Base-by-base conservation (phyloP, 305 asterid species). In the Fraxinus platypoda region DNA sequence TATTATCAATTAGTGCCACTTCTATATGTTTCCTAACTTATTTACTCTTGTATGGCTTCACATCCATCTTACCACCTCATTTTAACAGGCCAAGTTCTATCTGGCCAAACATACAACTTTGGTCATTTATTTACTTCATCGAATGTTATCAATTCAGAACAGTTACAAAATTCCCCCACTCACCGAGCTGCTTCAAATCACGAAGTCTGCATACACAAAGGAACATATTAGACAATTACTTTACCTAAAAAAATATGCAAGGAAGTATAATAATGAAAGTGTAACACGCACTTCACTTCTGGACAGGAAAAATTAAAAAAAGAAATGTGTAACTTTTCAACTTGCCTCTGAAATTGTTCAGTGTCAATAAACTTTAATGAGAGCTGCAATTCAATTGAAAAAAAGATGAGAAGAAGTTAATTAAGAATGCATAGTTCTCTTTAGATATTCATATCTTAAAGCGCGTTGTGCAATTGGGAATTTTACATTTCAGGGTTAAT, bases 171-270 rank as follows among this genome's bases (percentile, higher is more conserved):
- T 76, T 26, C 74, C 74, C 77, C 86, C 73, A 79, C 95, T 83
- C 88, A 94, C 98, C 98, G 41, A 94, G 98, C 87, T 93, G 98
- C 96, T 94, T 94, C 91, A 94, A 79, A 83, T 94, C 96, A 34
- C 96, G 97, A 86, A 94, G 98, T 84, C 97, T 94, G 93, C 90
- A 90, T 59, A 84, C 64, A 75, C 46, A 80, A 66, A 74, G 83
- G 46, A 84, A 77, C 49, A 66, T 13, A 33, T 75, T 38, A 54
- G 64, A 78, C 17, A 70, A 72, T 49, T 73, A 84, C 54, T 80
- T 38, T 12, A 66, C 64, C 49, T 75, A 31, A 26, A 28, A 28
- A 83, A 81, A 9, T 33, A 9, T 46, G 78, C 78, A 66, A 38
- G 15, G 25, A 77, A 72, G 31, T 73, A 76, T 19, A 81, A 71